Conservation (phyloP, 495 filamentous ascomycete genomes). For the Daldinia vernicosa region DNA sequence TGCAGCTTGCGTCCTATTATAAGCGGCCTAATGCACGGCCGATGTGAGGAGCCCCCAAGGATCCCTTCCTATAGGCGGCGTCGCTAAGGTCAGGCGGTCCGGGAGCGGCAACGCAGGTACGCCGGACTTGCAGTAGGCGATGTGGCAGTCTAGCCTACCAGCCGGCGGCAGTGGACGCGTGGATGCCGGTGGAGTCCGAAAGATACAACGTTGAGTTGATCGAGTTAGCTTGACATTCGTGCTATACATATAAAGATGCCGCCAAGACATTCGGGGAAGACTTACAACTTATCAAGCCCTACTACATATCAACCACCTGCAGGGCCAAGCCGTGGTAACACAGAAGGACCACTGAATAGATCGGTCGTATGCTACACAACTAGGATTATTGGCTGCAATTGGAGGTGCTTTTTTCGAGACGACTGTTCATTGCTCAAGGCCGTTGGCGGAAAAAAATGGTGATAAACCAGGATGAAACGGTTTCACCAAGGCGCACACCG, state of each 20-base stretch:
- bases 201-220: constrained; percentile 1
- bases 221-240: constrained; percentile 4
- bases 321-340: background rate
- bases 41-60: constrained; percentile 4
- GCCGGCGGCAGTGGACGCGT: constrained; percentile 31
- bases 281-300: constrained; percentile 23
- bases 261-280: constrained; percentile 24
- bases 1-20: constrained; percentile 23
- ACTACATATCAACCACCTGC: constrained; percentile 14
- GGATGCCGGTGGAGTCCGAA: constrained; percentile 27
- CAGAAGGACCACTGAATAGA: background rate
- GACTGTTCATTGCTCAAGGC: background rate
- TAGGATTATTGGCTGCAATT: background rate
- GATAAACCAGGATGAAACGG: background rate
- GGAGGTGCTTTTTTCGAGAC: background rate
- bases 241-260: constrained; percentile 20
- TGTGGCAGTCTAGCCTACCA: constrained; percentile 24
- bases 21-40: constrained; percentile 16
- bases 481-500: background rate
- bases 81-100: constrained; percentile 13
- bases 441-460: background rate
- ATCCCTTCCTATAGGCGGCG: constrained; percentile 16
- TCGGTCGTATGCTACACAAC: background rate
- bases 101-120: constrained; percentile 41
- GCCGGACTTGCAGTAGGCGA: constrained; percentile 30